Evolutionary conservation across 345 rosid genomes (phyloP), one percentile per base, ranked within the genome.

Genomic region (Eucalyptus curtisii): DNA sequence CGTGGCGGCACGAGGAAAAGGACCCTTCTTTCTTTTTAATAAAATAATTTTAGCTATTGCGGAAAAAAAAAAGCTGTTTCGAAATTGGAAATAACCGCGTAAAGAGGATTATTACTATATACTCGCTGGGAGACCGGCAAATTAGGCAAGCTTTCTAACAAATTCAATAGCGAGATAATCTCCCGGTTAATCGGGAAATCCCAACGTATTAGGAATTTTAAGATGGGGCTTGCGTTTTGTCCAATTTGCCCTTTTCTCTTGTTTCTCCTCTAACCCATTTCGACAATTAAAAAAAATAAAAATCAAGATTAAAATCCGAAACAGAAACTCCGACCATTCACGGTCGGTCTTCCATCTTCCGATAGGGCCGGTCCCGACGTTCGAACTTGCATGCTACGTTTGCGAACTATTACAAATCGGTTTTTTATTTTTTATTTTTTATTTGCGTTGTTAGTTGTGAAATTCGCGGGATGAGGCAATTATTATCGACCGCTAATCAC

Each of bases 311-410:
- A 19, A 37, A 61, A 12, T 61, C 31, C 2, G 13, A 76, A 76
- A 40, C 5, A 10, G 20, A 71, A 40, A 20, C 27, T 76, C 30
- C 47, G 1, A 40, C 40, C 10, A 7, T 33, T 61, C 33, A 4
- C 19, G 57, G 5, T 64, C 37, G 20, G 9, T 30, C 33, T 30
- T 13, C 15, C 33, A 13, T 61, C 71, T 61, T 30, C 14, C 17
- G 17, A 68, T 68, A 33, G 7, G 44, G 13, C 24, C 4, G 80
- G 44, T 33, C 24, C 44, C 13, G 13, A 37, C 11, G 24, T 17
- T 22, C 27, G 10, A 9, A 5, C 44, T 33, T 37, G 2, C 14
- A 37, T 37, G 27, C 25, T 10, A 10, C 0, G 22, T 37, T 37
- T 10, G 0, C 15, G 4, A 20, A 20, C 82, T 5, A 37, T 37